Conservation (phyloP, 352 stramenopile genomes). For the Pythium myriotylum region DNA sequence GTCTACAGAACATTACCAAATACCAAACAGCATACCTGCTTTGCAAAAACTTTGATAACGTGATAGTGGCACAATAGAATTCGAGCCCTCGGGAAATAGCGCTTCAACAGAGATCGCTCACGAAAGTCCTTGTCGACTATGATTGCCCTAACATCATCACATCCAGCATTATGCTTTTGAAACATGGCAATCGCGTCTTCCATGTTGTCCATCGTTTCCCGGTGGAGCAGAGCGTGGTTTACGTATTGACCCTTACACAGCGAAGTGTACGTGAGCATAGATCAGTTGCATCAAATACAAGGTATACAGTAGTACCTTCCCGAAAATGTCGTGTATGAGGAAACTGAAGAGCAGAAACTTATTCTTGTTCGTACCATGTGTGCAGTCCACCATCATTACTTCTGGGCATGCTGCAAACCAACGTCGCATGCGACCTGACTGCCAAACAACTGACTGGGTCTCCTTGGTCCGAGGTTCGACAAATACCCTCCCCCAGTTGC, state of each 20-base stretch:
- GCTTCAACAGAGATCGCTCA: not conserved
- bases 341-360: slow-evolving; percentile 22
- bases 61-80: no score
- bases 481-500: slow-evolving; percentile 9
- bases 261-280: no score
- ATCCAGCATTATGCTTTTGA: no score
- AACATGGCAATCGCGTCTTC: no score
- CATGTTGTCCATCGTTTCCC: no score
- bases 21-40: not conserved
- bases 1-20: no score
- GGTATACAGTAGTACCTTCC: slow-evolving; percentile 11
- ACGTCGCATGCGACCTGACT: slow-evolving; percentile 5
- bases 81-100: not conserved
- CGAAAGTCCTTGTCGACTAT: no score
- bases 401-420: slow-evolving; percentile 7
- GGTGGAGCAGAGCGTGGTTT: no score
- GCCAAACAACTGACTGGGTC: not conserved
- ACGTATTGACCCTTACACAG: no score
- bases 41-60: not conserved
- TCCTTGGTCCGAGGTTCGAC: no score
- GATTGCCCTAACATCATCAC: no score
- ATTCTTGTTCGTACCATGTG: slow-evolving; percentile 15
- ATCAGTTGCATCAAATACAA: no score
- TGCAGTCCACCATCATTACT: slow-evolving; percentile 20
- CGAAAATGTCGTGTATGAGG: slow-evolving; percentile 19